Base-by-base conservation (phyloP, 192 early-diverging fungal genomes). In the Diversispora eburnea region DNA sequence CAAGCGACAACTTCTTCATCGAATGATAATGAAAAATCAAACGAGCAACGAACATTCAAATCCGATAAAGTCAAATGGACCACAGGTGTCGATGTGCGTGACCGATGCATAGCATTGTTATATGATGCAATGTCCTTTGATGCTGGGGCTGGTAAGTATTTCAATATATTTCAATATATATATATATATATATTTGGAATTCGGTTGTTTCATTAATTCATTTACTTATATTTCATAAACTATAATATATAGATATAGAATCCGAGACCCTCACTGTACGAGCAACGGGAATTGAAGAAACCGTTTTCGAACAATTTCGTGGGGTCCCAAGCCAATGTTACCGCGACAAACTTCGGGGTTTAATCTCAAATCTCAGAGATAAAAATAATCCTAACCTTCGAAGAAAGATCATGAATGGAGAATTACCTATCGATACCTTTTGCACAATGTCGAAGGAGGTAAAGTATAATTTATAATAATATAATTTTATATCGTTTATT, bases 51-150 rank as follows among this genome's bases (percentile, higher is more conserved):
- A 3, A 90, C 84, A n/a, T 69, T 90, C 4, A 82, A 81, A 52
- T 55, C 81, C 9, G 91, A 93, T 66, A 85, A 84, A 3, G 61
- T 92, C 13, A 74, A 67, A 69, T 87, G 13, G 73, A 66, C 55
- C 66, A 84, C 87, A 10, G 90, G 90, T 19, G 88, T 88, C 69
- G 78, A 73, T 45, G 76, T 83, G 52, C 89, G 95, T 20, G 91
- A 94, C 74, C 91, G 89, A 64, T 92, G 90, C 69, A 87, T 89
- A 65, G 92, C 93, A 54, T 81, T 98, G 75, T 72, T 96, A 42
- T 98, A 98, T 72, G 85, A 87, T 74, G 88, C 92, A 2, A 77
- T 95, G 65, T 91, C 82, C 22, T 77, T 78, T 4, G 85, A 80
- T 59, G 82, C 82, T 46, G 81, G 77, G 66, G 80, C 81, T 58